phyloP scores from a whole-genome alignment of 2,329 filamentous ascomycete species.

The Colletotrichum plurivorum region DNA sequence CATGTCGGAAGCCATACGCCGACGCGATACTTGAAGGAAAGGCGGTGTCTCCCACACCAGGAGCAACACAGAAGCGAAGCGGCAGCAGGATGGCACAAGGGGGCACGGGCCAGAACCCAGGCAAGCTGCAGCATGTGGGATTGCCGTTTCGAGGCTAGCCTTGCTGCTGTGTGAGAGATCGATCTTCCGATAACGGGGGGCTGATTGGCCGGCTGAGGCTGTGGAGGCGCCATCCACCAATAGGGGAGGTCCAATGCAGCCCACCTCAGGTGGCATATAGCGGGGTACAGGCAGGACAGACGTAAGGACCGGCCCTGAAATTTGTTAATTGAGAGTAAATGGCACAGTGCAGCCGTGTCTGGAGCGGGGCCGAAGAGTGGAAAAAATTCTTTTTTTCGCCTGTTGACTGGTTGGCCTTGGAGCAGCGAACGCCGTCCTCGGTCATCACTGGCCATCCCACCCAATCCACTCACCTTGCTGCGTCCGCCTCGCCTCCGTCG shows the following conservation, averaged over 20 bases:
- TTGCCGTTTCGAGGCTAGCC: conserved; percentile 25
- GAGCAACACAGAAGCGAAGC: conserved; percentile 14
- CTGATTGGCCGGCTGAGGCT: conserved; percentile 24
- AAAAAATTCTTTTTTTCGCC: conserved; percentile 37
- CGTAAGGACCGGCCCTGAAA: conserved; percentile 30
- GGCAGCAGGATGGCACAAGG: conserved; percentile 19
- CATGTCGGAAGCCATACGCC: conserved; percentile 9
- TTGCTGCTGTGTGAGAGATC: conserved; percentile 16
- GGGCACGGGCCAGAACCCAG: conserved; percentile 28
- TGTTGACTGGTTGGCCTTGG: conserved; percentile 29
- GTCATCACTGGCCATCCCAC: conserved; percentile 40
- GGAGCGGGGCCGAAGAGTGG: conserved; percentile 39
- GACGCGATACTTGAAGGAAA: conserved; percentile 15
- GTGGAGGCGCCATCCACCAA: conserved; percentile 12
- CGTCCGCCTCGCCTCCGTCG: conserved; percentile 35
- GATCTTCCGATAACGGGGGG: conserved; percentile 38
- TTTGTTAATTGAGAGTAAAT: conserved; percentile 33
- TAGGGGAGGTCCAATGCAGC: not conserved
- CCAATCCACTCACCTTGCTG: conserved; percentile 40
- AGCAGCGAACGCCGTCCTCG: conserved; percentile 38
- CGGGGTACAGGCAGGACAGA: conserved; percentile 35
- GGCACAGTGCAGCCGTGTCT: conserved; percentile 30
- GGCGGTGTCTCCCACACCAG: conserved; percentile 34
- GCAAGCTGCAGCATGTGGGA: conserved; percentile 40
- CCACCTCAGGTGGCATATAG: conserved; percentile 38